Conservation (phyloP, 306 rosid species). For the Alnus glutinosa region DNA sequence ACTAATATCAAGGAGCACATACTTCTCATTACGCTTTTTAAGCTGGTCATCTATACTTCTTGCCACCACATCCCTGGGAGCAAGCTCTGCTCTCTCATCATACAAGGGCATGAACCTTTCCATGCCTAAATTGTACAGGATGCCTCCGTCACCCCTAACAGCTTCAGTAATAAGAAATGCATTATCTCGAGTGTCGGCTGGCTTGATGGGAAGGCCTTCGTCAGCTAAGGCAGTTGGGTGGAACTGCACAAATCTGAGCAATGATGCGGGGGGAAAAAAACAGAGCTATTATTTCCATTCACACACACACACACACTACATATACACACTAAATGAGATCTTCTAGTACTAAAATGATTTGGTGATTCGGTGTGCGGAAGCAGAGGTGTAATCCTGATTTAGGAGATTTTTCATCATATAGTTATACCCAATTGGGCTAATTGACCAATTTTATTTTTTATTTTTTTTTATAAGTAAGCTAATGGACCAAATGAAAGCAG, state of each 20-base stretch:
- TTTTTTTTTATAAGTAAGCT: too few relatives aligned
- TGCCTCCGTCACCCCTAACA: slow-evolving; percentile 88
- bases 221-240: slow-evolving; percentile 97
- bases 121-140: slow-evolving; percentile 77
- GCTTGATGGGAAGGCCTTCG: slow-evolving; percentile 79
- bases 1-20: slow-evolving; percentile 83
- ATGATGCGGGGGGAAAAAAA: slow-evolving; percentile 8
- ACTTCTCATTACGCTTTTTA: slow-evolving; percentile 74
- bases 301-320: background rate
- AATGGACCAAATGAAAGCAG: background rate
- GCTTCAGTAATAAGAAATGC: slow-evolving; percentile 91
- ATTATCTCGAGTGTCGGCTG: slow-evolving; percentile 59
- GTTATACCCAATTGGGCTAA: background rate
- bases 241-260: slow-evolving; percentile 85
- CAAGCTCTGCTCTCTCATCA: slow-evolving; percentile 94
- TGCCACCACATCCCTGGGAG: slow-evolving; percentile 96
- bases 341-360: background rate
- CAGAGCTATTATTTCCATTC: slow-evolving; percentile 1
- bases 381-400: background rate
- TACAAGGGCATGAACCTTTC: slow-evolving; percentile 93
- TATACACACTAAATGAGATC: background rate
- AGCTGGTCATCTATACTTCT: slow-evolving; percentile 96
- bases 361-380: background rate
- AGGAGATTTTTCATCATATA: background rate
- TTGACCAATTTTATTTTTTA: too few relatives aligned